These are phyloP conservation scores for Mycena capillaripes DNA, from an alignment of 768 basidiomycete genomes.

Conservation along the genomic window DNA sequence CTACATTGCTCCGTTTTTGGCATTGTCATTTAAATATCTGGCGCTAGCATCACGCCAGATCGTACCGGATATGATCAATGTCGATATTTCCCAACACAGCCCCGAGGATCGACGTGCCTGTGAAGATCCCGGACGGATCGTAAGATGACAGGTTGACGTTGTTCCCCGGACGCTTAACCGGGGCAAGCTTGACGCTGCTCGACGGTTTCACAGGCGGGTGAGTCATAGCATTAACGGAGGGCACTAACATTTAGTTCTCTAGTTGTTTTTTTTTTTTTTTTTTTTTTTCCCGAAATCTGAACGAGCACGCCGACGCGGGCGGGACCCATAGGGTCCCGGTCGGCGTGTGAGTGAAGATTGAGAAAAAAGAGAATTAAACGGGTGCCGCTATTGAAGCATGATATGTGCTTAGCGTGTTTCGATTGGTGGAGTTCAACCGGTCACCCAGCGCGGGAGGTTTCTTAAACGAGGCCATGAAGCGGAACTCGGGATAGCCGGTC, in stretches of 20 bases:
- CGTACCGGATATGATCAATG: constrained; percentile 7
- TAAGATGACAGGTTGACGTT: too few relatives aligned
- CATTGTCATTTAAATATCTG: neutral
- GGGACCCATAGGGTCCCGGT: neutral
- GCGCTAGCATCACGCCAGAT: neutral
- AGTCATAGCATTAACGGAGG: constrained; percentile 1
- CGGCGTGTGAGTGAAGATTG: too few relatives aligned
- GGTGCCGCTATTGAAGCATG: too few relatives aligned
- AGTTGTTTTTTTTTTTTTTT: too few relatives aligned
- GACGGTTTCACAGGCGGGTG: neutral
- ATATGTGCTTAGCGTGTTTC: too few relatives aligned
- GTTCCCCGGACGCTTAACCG: too few relatives aligned
- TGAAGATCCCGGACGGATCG: too few relatives aligned
- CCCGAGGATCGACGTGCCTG: constrained; percentile 6
- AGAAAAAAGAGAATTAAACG: too few relatives aligned
- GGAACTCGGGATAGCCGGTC: too few relatives aligned
- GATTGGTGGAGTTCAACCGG: too few relatives aligned
- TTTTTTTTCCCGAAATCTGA: constrained; percentile 24
- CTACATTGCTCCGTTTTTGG: constrained; percentile 8
- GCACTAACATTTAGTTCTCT: neutral
- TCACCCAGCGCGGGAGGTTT: too few relatives aligned
- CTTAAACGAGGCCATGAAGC: too few relatives aligned
- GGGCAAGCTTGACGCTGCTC: neutral
- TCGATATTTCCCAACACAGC: constrained; percentile 4
- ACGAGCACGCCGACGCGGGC: neutral